Evolutionary conservation across 179 eudicot genomes (phyloP).

Genomic region (Carnegiea gigantea): DNA sequence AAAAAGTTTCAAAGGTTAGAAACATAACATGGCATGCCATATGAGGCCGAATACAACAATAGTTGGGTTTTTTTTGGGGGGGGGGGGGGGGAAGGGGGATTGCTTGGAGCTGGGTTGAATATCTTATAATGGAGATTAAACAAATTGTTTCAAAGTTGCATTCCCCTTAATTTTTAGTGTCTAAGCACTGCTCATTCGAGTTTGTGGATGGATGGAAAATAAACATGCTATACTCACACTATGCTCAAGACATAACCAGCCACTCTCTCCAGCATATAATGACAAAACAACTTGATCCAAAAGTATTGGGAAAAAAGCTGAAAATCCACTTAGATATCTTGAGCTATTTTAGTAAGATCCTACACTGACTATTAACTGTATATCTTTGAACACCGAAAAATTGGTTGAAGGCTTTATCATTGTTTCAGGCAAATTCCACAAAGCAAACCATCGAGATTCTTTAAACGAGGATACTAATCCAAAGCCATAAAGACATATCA

Average conservation of each 20-base stretch:
- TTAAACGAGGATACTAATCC: not conserved
- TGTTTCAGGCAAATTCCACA: not conserved
- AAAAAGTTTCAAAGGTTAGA: conserved; percentile 14
- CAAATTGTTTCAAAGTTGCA: not conserved
- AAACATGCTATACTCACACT: not conserved
- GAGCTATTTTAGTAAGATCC: not conserved
- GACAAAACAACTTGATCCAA: not conserved
- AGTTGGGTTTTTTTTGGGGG: not conserved
- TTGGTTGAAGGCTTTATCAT: not conserved
- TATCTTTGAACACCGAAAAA: not conserved
- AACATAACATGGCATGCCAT: not conserved
- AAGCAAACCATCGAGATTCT: conserved; percentile 1
- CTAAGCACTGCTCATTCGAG: not conserved
- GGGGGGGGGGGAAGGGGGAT: not conserved
- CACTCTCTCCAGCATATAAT: not conserved
- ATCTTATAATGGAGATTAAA: not conserved
- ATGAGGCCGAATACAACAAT: not conserved
- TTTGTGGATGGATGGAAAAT: not conserved
- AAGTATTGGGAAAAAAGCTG: not conserved
- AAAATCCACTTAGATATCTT: not conserved
- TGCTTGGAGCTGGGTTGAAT: not conserved
- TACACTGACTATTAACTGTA: not conserved
- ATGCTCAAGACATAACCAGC: not conserved
- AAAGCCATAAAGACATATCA: not conserved
- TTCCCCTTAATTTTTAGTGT: not conserved